These are phyloP conservation scores for Candida gorgasii DNA, from an alignment of 805 yeast genomes.

Conservation along the genomic window DNA sequence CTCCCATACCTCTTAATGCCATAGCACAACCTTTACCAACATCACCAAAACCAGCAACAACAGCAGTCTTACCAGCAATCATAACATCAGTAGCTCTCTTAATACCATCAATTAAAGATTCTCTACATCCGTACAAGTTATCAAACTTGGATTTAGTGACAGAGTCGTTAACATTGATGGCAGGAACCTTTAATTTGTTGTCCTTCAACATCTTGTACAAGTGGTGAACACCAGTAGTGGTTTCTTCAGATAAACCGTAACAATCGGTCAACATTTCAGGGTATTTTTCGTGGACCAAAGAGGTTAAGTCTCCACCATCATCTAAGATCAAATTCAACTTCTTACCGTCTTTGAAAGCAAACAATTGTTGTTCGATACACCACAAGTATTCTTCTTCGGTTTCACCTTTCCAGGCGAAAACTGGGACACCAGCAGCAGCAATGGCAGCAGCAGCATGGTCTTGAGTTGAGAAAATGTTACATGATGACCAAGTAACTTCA, in stretches of 20 bases:
- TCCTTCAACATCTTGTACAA: slow-evolving; percentile 94
- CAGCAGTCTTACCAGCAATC: slow-evolving; percentile 99
- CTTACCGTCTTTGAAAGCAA: slow-evolving; percentile 94
- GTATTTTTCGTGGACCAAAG: slow-evolving; percentile 95
- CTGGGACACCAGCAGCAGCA: slow-evolving; percentile 99
- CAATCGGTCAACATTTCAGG: slow-evolving; percentile 96
- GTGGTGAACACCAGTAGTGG: slow-evolving; percentile 99
- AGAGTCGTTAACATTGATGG: slow-evolving; percentile 98
- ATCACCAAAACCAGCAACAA: slow-evolving; percentile 99
- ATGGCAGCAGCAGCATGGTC: slow-evolving; percentile 99
- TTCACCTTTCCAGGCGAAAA: slow-evolving; percentile 99
- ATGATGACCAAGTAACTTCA: slow-evolving; percentile 98
- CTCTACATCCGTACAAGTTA: slow-evolving; percentile 99
- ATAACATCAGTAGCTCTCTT: slow-evolving; percentile 99
- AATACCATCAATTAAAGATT: slow-evolving; percentile 97
- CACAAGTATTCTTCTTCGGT: slow-evolving; percentile 98
- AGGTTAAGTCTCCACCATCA: slow-evolving; percentile 98
- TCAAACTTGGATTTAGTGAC: slow-evolving; percentile 99
- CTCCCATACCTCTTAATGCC: slow-evolving; percentile 99
- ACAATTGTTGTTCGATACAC: slow-evolving; percentile 99
- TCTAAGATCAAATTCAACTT: slow-evolving; percentile 96
- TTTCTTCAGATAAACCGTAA: slow-evolving; percentile 96
- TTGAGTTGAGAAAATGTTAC: slow-evolving; percentile 99
- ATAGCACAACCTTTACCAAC: slow-evolving; percentile 99
- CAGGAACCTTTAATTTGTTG: slow-evolving; percentile 91